Evolutionary conservation across 2,329 filamentous ascomycete genomes (phyloP).

Genomic region (Colletotrichum sp.): DNA sequence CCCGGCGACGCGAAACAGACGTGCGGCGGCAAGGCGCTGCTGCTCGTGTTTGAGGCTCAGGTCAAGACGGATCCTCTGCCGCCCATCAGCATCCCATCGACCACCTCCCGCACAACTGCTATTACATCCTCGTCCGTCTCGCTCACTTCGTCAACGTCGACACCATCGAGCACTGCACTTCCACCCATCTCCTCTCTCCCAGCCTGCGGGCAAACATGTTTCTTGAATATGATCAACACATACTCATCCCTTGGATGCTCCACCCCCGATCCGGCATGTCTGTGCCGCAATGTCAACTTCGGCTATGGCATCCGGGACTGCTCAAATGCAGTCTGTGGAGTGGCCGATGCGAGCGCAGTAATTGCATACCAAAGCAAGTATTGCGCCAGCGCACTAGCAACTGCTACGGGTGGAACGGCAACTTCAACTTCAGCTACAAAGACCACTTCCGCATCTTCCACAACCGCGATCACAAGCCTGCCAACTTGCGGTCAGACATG

Average conservation of each 20-base stretch:
- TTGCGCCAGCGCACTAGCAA: conserved; percentile 1
- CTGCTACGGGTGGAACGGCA: background rate
- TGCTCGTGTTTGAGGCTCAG: conserved; percentile 32
- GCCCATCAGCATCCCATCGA: background rate
- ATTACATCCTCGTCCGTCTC: background rate
- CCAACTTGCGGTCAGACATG: background rate
- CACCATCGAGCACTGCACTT: background rate
- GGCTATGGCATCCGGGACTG: conserved; percentile 19
- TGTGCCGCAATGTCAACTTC: conserved; percentile 20
- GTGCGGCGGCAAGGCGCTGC: conserved; percentile 36
- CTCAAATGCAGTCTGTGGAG: background rate
- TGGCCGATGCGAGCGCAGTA: conserved; percentile 11
- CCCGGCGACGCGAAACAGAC: conserved; percentile 33
- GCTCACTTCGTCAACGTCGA: background rate
- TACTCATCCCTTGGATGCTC: conserved; percentile 10
- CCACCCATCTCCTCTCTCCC: background rate
- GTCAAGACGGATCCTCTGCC: background rate
- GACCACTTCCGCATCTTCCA: background rate
- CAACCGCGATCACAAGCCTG: background rate
- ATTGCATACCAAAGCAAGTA: conserved; percentile 7
- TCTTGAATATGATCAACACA: background rate
- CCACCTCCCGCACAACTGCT: background rate
- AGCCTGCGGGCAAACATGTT: background rate
- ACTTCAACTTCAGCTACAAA: background rate
- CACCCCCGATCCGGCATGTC: conserved; percentile 3